phyloP scores from a whole-genome alignment of 2,329 filamentous ascomycete species.

The Clarireedia homoeocarpa region DNA sequence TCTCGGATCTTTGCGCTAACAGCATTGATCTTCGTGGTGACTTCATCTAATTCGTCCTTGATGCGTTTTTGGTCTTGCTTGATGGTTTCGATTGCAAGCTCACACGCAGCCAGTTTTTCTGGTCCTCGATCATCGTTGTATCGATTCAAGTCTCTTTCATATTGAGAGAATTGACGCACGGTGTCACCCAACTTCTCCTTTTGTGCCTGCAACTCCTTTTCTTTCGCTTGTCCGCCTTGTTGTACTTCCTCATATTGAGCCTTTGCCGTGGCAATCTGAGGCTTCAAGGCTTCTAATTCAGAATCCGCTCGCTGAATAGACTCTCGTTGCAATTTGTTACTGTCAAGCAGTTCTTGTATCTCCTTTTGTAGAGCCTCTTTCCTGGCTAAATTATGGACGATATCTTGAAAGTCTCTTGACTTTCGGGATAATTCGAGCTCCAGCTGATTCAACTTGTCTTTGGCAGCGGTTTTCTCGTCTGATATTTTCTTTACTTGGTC shows the following conservation, averaged over 20 bases:
- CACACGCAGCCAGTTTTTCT: constrained; percentile 59
- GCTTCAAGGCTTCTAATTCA: constrained; percentile 66
- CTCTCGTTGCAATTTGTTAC: constrained; percentile 61
- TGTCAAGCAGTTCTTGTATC: constrained; percentile 64
- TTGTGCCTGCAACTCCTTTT: constrained; percentile 63
- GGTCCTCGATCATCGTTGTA: constrained; percentile 74
- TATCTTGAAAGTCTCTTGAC: constrained; percentile 61
- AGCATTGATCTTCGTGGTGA: constrained; percentile 66
- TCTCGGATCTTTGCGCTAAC: constrained; percentile 71
- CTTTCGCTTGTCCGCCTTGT: constrained; percentile 61
- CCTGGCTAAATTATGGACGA: constrained; percentile 70
- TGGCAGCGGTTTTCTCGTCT: constrained; percentile 62
- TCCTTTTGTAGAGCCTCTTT: constrained; percentile 64
- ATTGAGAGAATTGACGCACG: constrained; percentile 66
- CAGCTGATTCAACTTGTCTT: constrained; percentile 57
- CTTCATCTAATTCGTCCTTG: constrained; percentile 58
- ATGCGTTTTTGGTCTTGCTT: constrained; percentile 57
- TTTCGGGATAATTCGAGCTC: constrained; percentile 74
- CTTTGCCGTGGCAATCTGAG: constrained; percentile 68
- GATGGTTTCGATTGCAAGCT: constrained; percentile 59
- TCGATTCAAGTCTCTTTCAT: constrained; percentile 68
- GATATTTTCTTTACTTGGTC: constrained; percentile 57
- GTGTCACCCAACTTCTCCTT: constrained; percentile 66
- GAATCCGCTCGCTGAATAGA: constrained; percentile 61
- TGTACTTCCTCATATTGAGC: constrained; percentile 70